Percentiles rank a stretch among this genome's conserved stretches.
phyloP scores from a whole-genome alignment of 441 rosid species.

The Bocquillonia castaneifolia region DNA sequence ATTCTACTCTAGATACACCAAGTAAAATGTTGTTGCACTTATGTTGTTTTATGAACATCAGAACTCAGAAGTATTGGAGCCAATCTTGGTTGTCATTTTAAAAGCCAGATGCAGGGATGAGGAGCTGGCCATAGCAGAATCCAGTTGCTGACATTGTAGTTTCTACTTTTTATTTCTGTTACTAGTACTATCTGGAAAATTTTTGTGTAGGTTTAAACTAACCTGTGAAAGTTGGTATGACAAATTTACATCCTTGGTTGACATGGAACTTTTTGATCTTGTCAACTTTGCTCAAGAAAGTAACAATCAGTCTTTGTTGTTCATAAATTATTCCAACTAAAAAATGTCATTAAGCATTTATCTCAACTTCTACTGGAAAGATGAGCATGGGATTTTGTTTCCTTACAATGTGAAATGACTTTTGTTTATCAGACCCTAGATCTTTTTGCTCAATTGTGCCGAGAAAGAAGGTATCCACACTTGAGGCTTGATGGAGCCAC shows the following conservation, averaged over 20 bases:
- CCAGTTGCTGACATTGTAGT: background rate
- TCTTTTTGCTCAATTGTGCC: slow-evolving; percentile 93
- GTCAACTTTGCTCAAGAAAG: slow-evolving; percentile 7
- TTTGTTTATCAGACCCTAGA: slow-evolving; percentile 75
- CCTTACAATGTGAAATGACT: slow-evolving; percentile 8
- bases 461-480: slow-evolving; percentile 94
- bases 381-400: background rate
- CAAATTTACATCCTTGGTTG: background rate
- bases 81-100: slow-evolving; percentile 1
- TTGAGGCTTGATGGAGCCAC: slow-evolving; percentile 94
- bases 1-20: background rate
- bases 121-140: background rate
- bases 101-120: background rate
- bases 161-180: background rate
- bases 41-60: background rate
- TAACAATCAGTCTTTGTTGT: background rate
- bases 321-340: slow-evolving; percentile 5
- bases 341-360: background rate
- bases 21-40: background rate
- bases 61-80: background rate
- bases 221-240: background rate
- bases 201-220: background rate
- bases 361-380: background rate
- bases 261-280: slow-evolving; percentile 3
- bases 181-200: background rate